These are phyloP conservation scores for Byssochlamys sp. DNA, from an alignment of 2,329 filamentous ascomycete genomes.

Conservation along the genomic window DNA sequence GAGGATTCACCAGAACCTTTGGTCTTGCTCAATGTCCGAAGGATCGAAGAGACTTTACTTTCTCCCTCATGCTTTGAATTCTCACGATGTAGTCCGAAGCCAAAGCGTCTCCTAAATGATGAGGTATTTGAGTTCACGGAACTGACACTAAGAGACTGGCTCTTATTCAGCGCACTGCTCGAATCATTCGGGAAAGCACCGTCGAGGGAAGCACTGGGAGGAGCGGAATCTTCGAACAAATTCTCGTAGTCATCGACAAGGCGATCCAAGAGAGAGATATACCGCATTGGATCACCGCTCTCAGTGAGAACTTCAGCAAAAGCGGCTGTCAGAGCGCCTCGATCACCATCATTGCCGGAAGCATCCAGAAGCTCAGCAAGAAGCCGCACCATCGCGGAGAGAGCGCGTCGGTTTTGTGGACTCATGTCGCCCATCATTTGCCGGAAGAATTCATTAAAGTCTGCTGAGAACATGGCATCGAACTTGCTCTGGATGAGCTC, in stretches of 20 bases:
- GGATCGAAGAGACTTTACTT: conserved; percentile 65
- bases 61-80: conserved; percentile 64
- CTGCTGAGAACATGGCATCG: conserved; percentile 32
- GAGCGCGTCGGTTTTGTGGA: conserved; percentile 60
- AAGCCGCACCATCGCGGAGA: conserved; percentile 73
- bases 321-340: conserved; percentile 74
- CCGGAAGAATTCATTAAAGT: conserved; percentile 50
- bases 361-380: conserved; percentile 80
- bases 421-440: conserved; percentile 43
- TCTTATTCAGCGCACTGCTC: conserved; percentile 49
- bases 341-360: conserved; percentile 81
- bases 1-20: conserved; percentile 49
- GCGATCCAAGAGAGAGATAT: conserved; percentile 79
- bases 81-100: conserved; percentile 67
- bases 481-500: conserved; percentile 57
- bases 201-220: conserved; percentile 35
- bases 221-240: conserved; percentile 63
- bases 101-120: conserved; percentile 74
- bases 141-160: conserved; percentile 55
- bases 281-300: conserved; percentile 66
- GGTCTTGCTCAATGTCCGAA: conserved; percentile 80
- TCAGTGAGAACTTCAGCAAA: conserved; percentile 80
- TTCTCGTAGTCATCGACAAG: conserved; percentile 81
- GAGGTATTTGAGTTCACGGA: conserved; percentile 79
- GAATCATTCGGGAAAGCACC: conserved; percentile 45